Evolutionary conservation across 1,139 yeast genomes (phyloP).

Genomic region (Yamadazyma siamensis): DNA sequence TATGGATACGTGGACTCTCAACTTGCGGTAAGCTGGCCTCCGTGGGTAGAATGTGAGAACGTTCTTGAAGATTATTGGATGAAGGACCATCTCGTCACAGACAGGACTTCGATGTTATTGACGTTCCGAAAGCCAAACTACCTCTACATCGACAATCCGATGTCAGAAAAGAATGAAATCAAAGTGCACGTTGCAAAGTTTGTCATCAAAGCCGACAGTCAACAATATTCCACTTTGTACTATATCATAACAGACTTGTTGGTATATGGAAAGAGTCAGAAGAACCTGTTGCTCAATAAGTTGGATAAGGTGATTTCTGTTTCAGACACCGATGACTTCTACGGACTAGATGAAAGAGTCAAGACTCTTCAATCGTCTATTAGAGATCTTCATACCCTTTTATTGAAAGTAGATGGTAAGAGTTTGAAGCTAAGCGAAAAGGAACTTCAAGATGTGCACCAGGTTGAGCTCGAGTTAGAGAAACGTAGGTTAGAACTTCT

Average conservation of each 20-base stretch:
- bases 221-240: constrained; percentile 67
- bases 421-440: constrained; percentile 20
- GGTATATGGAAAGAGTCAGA: constrained; percentile 61
- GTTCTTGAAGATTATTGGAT: constrained; percentile 66
- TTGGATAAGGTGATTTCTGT: constrained; percentile 66
- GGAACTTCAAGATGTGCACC: constrained; percentile 29
- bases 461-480: constrained; percentile 56
- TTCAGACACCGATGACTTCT: constrained; percentile 63
- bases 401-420: constrained; percentile 39
- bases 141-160: constrained; percentile 33
- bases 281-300: constrained; percentile 53
- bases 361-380: constrained; percentile 55
- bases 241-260: constrained; percentile 63
- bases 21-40: constrained; percentile 60
- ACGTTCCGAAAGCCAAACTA: constrained; percentile 66
- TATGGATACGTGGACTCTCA: constrained; percentile 22
- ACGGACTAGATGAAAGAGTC: constrained; percentile 52
- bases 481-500: constrained; percentile 56
- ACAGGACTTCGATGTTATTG: constrained; percentile 59
- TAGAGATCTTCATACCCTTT: constrained; percentile 38
- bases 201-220: constrained; percentile 67
- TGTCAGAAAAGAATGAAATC: constrained; percentile 27
- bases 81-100: constrained; percentile 54
- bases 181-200: constrained; percentile 66
- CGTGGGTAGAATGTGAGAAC: constrained; percentile 75